Conservation (phyloP, 2,329 filamentous ascomycete genomes). For the Pseudophaeomoniella oleicola region DNA sequence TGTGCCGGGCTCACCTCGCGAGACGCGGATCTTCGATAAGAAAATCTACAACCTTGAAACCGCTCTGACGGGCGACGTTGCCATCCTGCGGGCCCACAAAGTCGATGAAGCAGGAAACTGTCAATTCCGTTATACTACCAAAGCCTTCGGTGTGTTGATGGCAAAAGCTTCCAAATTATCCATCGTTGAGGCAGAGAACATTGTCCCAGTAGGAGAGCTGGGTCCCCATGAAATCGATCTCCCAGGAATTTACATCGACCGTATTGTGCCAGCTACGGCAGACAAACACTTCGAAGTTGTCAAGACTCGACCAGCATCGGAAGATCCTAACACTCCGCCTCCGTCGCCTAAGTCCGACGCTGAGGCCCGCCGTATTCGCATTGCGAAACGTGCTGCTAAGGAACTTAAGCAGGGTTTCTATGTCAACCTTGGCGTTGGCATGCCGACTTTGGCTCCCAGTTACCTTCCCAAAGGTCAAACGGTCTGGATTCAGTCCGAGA, state of each 20-base stretch:
- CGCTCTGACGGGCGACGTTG: conserved; percentile 60
- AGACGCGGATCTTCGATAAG: conserved; percentile 59
- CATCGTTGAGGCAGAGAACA: conserved; percentile 75
- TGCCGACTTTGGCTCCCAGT: conserved; percentile 71
- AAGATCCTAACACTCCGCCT: conserved; percentile 19
- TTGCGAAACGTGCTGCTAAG: conserved; percentile 62
- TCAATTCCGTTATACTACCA: conserved; percentile 61
- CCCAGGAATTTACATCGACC: conserved; percentile 69
- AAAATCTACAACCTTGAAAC: conserved; percentile 65
- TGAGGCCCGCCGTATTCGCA: conserved; percentile 49
- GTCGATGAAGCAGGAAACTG: conserved; percentile 66
- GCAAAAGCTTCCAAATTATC: conserved; percentile 65
- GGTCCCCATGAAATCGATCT: conserved; percentile 62
- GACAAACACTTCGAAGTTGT: conserved; percentile 59
- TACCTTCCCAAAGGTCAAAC: conserved; percentile 54
- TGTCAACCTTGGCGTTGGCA: conserved; percentile 69
- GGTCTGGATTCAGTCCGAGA: conserved; percentile 78
- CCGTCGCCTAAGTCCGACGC: conserved; percentile 29
- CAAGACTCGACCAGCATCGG: conserved; percentile 36
- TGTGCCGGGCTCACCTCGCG: conserved; percentile 50
- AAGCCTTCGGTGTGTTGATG: conserved; percentile 62
- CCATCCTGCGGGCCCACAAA: conserved; percentile 63
- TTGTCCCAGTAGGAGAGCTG: conserved; percentile 61
- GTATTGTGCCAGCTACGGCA: conserved; percentile 60
- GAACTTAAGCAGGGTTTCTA: conserved; percentile 71